A percentile compares a stretch with the other conserved stretches of the same genome.
Evolutionary conservation across 1,284 basidiomycete species (phyloP).

Genomic region (Sanghuangporus baumii): DNA sequence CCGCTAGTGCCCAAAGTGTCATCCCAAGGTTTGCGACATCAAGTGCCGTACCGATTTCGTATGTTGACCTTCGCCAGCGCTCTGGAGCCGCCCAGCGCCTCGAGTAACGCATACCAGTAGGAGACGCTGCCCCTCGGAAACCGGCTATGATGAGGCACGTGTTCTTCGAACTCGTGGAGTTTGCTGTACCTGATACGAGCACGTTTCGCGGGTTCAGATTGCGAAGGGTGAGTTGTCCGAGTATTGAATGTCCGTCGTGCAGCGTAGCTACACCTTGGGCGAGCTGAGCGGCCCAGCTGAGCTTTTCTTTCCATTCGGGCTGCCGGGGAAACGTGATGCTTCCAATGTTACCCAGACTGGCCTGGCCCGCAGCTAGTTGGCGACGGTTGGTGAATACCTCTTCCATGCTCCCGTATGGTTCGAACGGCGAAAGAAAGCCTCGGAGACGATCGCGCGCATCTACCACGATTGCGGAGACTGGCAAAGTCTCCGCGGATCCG

Average conservation of each 20-base stretch:
- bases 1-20: constrained; percentile 11
- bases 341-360: not conserved
- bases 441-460: not conserved
- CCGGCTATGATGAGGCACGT: constrained; percentile 2
- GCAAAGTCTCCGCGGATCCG: not conserved
- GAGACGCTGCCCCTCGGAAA: not conserved
- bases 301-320: constrained; percentile 5
- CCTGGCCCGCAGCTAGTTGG: not conserved
- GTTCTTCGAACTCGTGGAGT: not conserved
- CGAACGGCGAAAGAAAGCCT: constrained; percentile 6
- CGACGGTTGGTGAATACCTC: constrained; percentile 1
- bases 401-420: constrained; percentile 6
- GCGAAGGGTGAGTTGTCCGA: not conserved
- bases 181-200: not conserved
- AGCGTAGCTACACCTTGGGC: not conserved
- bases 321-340: constrained; percentile 1
- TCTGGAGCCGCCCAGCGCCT: constrained; percentile 7
- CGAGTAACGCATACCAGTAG: constrained; percentile 4
- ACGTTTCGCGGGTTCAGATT: constrained; percentile 12
- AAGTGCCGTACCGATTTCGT: not conserved
- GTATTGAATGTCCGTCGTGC: not conserved
- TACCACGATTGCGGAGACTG: not conserved
- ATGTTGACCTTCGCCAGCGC: constrained; percentile 1
- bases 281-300: constrained; percentile 2
- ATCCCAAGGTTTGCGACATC: constrained; percentile 11